Evolutionary conservation across 768 basidiomycete genomes (phyloP).

Genomic region (Rhizopogon salebrosus): DNA sequence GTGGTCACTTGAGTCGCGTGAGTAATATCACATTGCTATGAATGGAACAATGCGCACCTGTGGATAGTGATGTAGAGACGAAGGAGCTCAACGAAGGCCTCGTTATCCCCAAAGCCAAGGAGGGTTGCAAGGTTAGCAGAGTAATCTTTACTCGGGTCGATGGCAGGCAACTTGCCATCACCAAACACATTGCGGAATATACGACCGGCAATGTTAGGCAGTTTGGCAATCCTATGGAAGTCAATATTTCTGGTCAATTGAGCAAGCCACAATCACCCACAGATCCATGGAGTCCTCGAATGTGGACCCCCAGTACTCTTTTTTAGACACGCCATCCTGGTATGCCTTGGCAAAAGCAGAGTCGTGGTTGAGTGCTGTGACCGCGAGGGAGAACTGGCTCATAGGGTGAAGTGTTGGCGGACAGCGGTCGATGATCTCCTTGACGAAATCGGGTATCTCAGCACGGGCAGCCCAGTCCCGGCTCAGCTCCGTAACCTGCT

Average conservation of each 20-base stretch:
- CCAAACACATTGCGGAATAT: conserved; percentile 88
- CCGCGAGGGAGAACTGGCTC: conserved; percentile 96
- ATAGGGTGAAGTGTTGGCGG: conserved; percentile 95
- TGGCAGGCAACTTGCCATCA: conserved; percentile 79
- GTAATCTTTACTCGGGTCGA: conserved; percentile 83
- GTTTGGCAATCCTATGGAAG: conserved; percentile 79
- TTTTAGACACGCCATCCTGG: conserved; percentile 86
- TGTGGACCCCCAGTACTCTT: conserved; percentile 94
- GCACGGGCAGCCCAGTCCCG: conserved; percentile 95
- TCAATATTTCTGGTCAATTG: conserved; percentile 5
- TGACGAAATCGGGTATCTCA: conserved; percentile 89
- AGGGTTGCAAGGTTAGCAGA: conserved; percentile 85
- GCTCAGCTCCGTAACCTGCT: conserved; percentile 82
- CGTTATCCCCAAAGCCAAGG: conserved; percentile 87
- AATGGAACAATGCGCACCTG: conserved; percentile 39
- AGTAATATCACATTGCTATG: not conserved
- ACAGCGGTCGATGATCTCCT: conserved; percentile 92
- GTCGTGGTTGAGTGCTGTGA: conserved; percentile 93
- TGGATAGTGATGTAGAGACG: conserved; percentile 97
- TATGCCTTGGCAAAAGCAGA: conserved; percentile 97
- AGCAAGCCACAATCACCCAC: conserved; percentile 31
- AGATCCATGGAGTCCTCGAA: conserved; percentile 90
- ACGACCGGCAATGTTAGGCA: conserved; percentile 93
- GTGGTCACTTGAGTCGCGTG: conserved; percentile 60
- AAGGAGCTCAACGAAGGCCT: conserved; percentile 88